Conservation (phyloP, 768 basidiomycete genomes). For the Trametes cingulata region DNA sequence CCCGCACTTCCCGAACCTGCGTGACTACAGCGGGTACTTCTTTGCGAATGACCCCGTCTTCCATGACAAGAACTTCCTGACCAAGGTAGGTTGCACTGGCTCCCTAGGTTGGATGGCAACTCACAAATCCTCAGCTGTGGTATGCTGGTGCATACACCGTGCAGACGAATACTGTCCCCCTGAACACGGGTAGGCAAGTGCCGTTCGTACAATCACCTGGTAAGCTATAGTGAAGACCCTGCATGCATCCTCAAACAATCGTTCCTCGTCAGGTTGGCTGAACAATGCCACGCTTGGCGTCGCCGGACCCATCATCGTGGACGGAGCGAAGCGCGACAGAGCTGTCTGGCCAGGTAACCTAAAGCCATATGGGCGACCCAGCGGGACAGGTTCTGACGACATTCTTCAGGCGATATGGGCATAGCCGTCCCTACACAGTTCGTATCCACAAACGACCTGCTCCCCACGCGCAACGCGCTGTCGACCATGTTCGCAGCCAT, state of each 20-base stretch:
- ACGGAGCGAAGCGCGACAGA: slow-evolving; percentile 60
- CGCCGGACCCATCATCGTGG: slow-evolving; percentile 61
- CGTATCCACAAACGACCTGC: slow-evolving; percentile 59
- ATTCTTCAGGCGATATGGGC: slow-evolving; percentile 54
- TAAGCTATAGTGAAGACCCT: background rate
- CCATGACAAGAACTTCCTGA: slow-evolving; percentile 49
- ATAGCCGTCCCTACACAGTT: slow-evolving; percentile 62
- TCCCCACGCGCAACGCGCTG: slow-evolving; percentile 56
- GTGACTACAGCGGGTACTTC: slow-evolving; percentile 56
- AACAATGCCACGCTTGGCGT: slow-evolving; percentile 57
- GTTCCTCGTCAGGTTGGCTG: slow-evolving; percentile 48
- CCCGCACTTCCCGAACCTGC: slow-evolving; percentile 50
- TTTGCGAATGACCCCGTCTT: slow-evolving; percentile 46
- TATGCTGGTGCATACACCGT: slow-evolving; percentile 64
- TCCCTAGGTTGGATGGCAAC: background rate
- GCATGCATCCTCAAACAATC: background rate
- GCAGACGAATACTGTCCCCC: slow-evolving; percentile 54
- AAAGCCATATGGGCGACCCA: background rate
- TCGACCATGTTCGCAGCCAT: slow-evolving; percentile 58
- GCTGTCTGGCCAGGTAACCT: slow-evolving; percentile 57
- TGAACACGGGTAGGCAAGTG: slow-evolving; percentile 51
- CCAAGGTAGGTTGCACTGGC: slow-evolving; percentile 36
- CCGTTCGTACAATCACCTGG: slow-evolving; percentile 46
- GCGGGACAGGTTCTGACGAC: background rate
- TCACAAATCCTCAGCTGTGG: slow-evolving; percentile 41